A percentile compares a stretch with the other conserved stretches of the same genome.
Conservation (phyloP, 1,284 basidiomycete species). For the Gomphus sp. region DNA sequence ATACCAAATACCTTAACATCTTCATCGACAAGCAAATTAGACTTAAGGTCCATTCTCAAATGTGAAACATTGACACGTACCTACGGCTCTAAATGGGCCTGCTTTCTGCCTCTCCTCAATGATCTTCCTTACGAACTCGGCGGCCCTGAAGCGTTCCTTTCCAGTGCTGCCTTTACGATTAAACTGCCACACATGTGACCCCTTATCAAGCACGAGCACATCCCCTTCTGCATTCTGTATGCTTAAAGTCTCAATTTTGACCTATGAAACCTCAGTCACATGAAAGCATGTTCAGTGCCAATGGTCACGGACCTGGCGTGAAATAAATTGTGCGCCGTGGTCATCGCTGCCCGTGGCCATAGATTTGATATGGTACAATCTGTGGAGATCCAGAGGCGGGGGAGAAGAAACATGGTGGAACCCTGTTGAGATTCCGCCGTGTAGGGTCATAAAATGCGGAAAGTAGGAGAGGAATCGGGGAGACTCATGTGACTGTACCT, state of each 20-base stretch:
- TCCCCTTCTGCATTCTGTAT: constrained; percentile 42
- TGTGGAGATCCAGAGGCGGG: constrained; percentile 33
- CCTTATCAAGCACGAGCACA: constrained; percentile 52
- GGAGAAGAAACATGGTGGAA: constrained; percentile 48
- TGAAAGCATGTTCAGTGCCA: neutral
- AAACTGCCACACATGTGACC: constrained; percentile 39
- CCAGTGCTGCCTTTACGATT: constrained; percentile 44
- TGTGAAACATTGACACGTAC: neutral
- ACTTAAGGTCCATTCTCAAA: neutral
- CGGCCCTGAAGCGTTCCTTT: constrained; percentile 48
- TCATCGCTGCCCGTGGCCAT: constrained; percentile 13
- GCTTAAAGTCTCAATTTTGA: constrained; percentile 21
- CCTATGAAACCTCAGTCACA: neutral
- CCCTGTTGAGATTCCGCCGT: constrained; percentile 49
- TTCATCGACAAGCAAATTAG: neutral
- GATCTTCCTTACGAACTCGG: constrained; percentile 46
- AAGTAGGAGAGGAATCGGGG: constrained; percentile 50
- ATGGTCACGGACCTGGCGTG: constrained; percentile 1
- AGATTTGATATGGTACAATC: constrained; percentile 38
- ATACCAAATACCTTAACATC: constrained; percentile 44
- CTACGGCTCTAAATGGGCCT: constrained; percentile 22
- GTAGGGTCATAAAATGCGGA: constrained; percentile 39
- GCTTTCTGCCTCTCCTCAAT: constrained; percentile 27
- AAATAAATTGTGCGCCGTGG: constrained; percentile 8
- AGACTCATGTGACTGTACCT: constrained; percentile 51